Base-by-base conservation (phyloP, 1,284 basidiomycete species). In the Rhodotorula sp. region DNA sequence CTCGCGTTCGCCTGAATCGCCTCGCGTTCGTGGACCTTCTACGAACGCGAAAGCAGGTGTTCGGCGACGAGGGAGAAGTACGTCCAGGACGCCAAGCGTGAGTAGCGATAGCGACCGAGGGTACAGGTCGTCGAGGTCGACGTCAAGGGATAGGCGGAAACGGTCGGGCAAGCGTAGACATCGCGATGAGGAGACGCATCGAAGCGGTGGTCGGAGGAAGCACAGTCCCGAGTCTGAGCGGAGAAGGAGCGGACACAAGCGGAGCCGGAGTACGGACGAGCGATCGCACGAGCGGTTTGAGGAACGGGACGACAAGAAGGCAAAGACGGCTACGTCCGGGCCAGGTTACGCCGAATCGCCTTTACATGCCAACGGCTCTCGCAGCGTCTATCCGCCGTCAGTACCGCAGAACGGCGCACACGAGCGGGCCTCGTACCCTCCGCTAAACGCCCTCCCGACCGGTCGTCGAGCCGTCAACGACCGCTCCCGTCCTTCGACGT, bases 1-100 rank as follows among this genome's bases (percentile, higher is more conserved):
- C 8, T 62, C 60, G 50, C 54, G 51, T n/a, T 67, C 59, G 50
- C 26, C 34, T 18, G 22, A 31, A 8, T 28, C 55, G 55, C 37
- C 55, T 10, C 22, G 7, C 15, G 31, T 24, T 16, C 5, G 30
- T n/a, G n/a, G 11, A n/a, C 24, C n/a, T 34, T 26, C 5, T 4
- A 31, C 52, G 22, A 51, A 30, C 8, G 28, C 34, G 30, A 48
- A 28, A 16, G 37, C 28, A 52, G n/a, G 50, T n/a, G 24, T 26
- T 51, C 7, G 50, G 50, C 50, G 24, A 26, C 50, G 22, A 26
- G n/a, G n/a, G 50, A n/a, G 40, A 13, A 44, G 40, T 44, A 13
- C 40, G 11, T 44, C 40, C 9, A 44, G 40, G 40, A 44, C 40
- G 40, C 40, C 40, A 13, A 44, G 16, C 40, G 30, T 1, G 40